Percentiles rank a stretch among this genome's conserved stretches.
phyloP scores from a whole-genome alignment of 768 basidiomycete genomes.

The Russula sp. region DNA sequence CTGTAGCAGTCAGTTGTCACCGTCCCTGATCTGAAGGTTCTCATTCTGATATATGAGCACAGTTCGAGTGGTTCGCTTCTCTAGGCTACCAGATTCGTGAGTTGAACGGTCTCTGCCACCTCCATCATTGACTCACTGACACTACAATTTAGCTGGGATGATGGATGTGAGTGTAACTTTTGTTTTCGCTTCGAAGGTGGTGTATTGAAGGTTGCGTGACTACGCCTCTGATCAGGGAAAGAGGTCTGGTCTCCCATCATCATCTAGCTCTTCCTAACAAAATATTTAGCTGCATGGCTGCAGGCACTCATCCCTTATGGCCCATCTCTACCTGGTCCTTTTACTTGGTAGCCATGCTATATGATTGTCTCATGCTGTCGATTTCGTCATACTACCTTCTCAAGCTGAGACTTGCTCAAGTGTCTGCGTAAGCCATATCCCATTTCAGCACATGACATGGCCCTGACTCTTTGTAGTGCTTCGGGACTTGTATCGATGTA shows the following conservation, averaged over 20 bases:
- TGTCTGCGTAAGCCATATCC: not conserved
- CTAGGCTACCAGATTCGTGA: not conserved
- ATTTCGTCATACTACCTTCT: not conserved
- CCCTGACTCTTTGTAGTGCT: not conserved
- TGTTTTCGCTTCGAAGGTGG: not conserved
- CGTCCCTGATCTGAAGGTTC: not conserved
- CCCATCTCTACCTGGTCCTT: not conserved
- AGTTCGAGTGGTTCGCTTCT: not conserved
- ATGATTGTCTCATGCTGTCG: not conserved
- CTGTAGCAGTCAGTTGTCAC: not conserved
- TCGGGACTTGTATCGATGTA: not conserved
- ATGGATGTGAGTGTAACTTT: not conserved
- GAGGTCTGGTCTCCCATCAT: not conserved
- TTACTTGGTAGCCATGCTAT: not conserved
- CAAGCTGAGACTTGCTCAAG: not conserved
- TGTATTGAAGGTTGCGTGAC: not conserved
- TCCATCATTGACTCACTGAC: not conserved
- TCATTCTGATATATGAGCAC: not conserved
- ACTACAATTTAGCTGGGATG: not conserved
- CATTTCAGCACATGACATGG: not conserved
- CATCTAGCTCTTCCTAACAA: not conserved
- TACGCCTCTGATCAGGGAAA: not conserved
- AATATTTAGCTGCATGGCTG: not conserved
- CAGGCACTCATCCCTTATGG: not conserved
- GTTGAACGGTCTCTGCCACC: not conserved